These are phyloP conservation scores for Tuber aestivum DNA, from an alignment of 495 filamentous ascomycete species.

Conservation along the genomic window DNA sequence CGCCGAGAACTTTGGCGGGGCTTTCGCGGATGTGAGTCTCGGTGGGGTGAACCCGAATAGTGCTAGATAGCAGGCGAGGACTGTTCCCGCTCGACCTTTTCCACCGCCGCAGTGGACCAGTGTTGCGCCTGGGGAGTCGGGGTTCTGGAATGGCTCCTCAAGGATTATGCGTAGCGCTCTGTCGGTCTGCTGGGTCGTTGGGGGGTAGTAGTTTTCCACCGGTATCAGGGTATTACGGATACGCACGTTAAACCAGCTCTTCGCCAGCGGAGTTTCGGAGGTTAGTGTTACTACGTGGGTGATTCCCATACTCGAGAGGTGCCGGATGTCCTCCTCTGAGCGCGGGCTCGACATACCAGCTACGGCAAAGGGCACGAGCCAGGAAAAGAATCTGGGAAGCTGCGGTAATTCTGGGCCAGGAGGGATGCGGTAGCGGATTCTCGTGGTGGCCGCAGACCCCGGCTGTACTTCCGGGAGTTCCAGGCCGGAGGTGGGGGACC, in stretches of 20 bases:
- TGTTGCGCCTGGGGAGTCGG: conserved; percentile 1
- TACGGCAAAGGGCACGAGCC: conserved; percentile 18
- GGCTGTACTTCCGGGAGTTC: background rate
- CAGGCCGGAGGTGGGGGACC: background rate
- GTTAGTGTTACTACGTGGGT: conserved; percentile 30
- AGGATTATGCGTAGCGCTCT: conserved; percentile 11
- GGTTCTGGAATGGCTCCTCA: conserved; percentile 8
- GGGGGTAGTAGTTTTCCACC: conserved; percentile 20
- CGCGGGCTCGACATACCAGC: conserved; percentile 28
- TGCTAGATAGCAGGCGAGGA: conserved; percentile 27
- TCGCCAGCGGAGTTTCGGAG: conserved; percentile 17
- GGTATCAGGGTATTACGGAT: conserved; percentile 26
- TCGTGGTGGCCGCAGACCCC: background rate
- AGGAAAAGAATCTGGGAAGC: conserved; percentile 35
- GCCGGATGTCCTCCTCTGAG: conserved; percentile 5
- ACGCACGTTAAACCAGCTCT: conserved; percentile 16
- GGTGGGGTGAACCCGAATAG: conserved; percentile 18
- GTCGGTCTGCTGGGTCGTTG: conserved; percentile 22
- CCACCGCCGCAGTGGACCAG: conserved; percentile 35
- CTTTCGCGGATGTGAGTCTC: background rate
- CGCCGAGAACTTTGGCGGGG: conserved; percentile 11
- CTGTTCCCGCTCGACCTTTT: conserved; percentile 30
- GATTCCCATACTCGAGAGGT: conserved; percentile 14
- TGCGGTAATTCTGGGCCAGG: background rate
- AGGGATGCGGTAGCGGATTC: conserved; percentile 13